Evolutionary conservation across 345 rosid genomes (phyloP).

Genomic region (Triadica sebifera): DNA sequence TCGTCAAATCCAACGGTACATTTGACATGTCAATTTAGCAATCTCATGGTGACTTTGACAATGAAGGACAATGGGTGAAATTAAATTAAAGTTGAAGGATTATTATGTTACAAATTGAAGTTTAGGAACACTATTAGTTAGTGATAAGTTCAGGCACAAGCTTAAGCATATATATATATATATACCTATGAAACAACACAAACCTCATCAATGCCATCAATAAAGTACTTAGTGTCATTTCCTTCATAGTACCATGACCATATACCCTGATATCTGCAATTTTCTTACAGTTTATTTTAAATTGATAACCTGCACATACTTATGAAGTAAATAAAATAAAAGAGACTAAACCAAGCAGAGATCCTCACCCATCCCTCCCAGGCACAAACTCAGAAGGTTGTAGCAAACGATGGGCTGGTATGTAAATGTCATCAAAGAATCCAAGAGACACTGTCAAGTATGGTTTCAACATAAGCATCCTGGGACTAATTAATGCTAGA

Average conservation of each 20-base stretch:
- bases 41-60: no score
- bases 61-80: no score
- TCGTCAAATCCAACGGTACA: no score
- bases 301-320: background rate
- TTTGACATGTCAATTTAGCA: no score
- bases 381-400: slow-evolving; percentile 44
- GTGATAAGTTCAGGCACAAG: no score
- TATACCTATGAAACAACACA: background rate
- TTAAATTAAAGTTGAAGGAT: no score
- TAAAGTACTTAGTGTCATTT: slow-evolving; percentile 23
- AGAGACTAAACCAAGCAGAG: slow-evolving; percentile 2
- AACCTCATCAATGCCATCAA: slow-evolving; percentile 69
- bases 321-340: background rate
- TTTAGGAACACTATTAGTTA: no score
- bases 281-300: slow-evolving; percentile 6
- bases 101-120: no score
- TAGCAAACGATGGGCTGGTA: slow-evolving; percentile 62
- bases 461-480: slow-evolving; percentile 15
- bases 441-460: slow-evolving; percentile 76
- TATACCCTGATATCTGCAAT: slow-evolving; percentile 54
- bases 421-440: slow-evolving; percentile 78
- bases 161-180: no score
- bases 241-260: slow-evolving; percentile 70
- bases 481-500: background rate
- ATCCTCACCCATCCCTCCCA: slow-evolving; percentile 41